Evolutionary conservation across 805 yeast genomes (phyloP).

Genomic region (Yarrowia sp.): DNA sequence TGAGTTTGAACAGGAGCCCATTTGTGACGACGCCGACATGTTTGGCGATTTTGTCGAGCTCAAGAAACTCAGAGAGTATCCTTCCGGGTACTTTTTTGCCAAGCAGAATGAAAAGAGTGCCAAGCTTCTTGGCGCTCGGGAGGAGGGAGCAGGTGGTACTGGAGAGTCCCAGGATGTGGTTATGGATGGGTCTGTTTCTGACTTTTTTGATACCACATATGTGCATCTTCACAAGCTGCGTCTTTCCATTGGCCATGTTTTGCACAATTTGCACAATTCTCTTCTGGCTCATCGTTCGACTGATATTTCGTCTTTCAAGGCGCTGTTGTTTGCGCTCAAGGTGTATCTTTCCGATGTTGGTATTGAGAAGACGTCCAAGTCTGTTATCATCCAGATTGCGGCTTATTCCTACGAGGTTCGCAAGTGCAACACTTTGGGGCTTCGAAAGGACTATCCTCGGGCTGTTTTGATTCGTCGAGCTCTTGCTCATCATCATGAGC

Average conservation of each 20-base stretch:
- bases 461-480: conserved; percentile 71
- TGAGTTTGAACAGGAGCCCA: conserved; percentile 15
- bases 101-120: not conserved
- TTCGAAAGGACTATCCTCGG: conserved; percentile 70
- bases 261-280: conserved; percentile 55
- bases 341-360: conserved; percentile 84
- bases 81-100: conserved; percentile 57
- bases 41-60: conserved; percentile 28
- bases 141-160: too few species aligned
- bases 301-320: conserved; percentile 59
- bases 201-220: conserved; percentile 42
- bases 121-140: not conserved
- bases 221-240: conserved; percentile 58
- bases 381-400: conserved; percentile 52
- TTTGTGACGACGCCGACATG: conserved; percentile 19
- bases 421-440: conserved; percentile 60
- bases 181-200: too few species aligned
- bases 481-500: conserved; percentile 67
- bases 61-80: conserved; percentile 60
- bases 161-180: too few species aligned
- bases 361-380: conserved; percentile 57
- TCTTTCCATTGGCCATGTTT: conserved; percentile 54
- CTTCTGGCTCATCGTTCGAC: conserved; percentile 53
- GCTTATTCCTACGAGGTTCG: conserved; percentile 55
- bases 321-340: conserved; percentile 59